Base-by-base conservation (phyloP, 2,329 filamentous ascomycete genomes). In the Bipolaris zeicola region DNA sequence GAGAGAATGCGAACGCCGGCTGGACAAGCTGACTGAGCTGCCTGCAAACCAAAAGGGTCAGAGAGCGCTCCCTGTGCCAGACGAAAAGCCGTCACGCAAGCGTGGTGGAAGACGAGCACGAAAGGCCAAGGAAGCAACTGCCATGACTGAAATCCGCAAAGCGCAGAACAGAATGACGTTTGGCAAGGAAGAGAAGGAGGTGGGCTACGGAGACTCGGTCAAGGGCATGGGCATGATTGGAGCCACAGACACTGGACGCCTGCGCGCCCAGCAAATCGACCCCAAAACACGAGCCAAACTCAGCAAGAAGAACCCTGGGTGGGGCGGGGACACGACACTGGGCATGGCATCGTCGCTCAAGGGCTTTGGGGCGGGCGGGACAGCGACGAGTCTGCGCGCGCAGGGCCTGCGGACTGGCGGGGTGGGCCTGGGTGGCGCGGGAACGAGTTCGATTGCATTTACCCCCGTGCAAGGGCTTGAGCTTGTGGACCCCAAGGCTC, bases 141-240 rank as follows among this genome's bases (percentile, higher is more conserved):
- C 95, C 58, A 96, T 97, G 92, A 99, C 95, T 0, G 95, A 99
- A 52, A 81, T 99, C 28, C 88, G 93, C 63, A 97, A 98, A 76
- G 92, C 92, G 4, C 95, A 98, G 78, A 99, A 99, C 79, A 87
- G 95, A 51, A 89, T 99, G 85, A 92, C 89, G 0, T 99, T 99
- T 71, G 93, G 93, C 56, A 95, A 96, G 74, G 94, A 98, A 76
- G 95, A 99, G 77, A 89, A 87, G 68, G 95, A 99, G 77, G 88
- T 95, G 1, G 94, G 93, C 31, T 98, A 96, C 74, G 94, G 92
- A 48, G 92, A 96, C 65, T 86, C 86, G 52, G 96, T 93, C 0
- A 88, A 89, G 58, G 95, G 95, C 26, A 81, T 99, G 75, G 95
- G 95, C 53, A 98, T 98, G 95, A 93, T 99, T 61, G 95, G 95